Percentiles rank a stretch among this genome's conserved stretches.
Evolutionary conservation across 148 eudicot genomes (phyloP).

Genomic region (Diospyros lotus): DNA sequence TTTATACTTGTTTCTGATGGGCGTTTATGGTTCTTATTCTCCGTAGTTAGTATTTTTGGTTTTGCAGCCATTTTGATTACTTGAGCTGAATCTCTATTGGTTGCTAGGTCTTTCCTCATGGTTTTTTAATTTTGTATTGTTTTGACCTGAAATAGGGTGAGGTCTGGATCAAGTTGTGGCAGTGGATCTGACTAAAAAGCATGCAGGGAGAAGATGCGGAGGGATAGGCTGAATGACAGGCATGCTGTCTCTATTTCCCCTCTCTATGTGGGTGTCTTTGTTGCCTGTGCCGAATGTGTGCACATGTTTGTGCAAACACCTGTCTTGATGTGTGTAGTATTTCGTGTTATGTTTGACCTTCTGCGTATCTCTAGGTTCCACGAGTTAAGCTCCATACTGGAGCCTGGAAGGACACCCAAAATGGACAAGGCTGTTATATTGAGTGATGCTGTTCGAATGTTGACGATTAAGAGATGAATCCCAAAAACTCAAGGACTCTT

Average conservation of each 20-base stretch:
- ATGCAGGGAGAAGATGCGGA: slow-evolving; percentile 46
- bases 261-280: not conserved
- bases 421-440: slow-evolving; percentile 54
- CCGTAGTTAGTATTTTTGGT: too few species aligned
- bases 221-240: slow-evolving; percentile 42
- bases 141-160: slow-evolving; percentile 15
- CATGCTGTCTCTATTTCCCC: slow-evolving; percentile 8
- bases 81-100: too few species aligned
- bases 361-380: slow-evolving; percentile 34
- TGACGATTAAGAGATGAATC: slow-evolving; percentile 52
- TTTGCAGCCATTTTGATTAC: too few species aligned
- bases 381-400: slow-evolving; percentile 50
- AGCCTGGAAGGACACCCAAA: slow-evolving; percentile 57
- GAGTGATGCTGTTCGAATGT: slow-evolving; percentile 52
- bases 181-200: slow-evolving; percentile 36
- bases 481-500: slow-evolving; percentile 43
- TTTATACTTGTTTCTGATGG: too few species aligned
- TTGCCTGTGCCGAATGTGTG: too few species aligned
- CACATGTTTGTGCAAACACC: too few species aligned
- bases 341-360: not conserved
- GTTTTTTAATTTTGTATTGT: too few species aligned
- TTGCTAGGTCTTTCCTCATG: too few species aligned
- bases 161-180: slow-evolving; percentile 24
- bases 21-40: too few species aligned
- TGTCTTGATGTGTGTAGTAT: too few species aligned